Evolutionary conservation across 2,329 filamentous ascomycete genomes (phyloP).

Genomic region (Colletotrichum sp.): DNA sequence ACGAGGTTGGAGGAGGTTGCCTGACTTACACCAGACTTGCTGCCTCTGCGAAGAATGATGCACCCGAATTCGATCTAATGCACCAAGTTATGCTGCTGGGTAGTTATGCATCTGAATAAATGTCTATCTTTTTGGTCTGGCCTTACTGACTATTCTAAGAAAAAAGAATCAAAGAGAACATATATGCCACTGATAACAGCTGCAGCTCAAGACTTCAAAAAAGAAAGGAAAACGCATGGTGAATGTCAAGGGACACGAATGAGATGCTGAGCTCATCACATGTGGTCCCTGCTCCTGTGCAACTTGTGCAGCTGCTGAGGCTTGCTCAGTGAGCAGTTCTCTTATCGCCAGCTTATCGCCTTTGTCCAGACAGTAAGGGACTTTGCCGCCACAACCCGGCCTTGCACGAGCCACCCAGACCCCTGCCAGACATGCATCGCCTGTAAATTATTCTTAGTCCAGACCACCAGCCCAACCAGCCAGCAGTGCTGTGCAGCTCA

Average conservation of each 20-base stretch:
- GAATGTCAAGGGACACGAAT: constrained; percentile 8
- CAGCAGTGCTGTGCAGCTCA: not conserved
- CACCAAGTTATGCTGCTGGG: not conserved
- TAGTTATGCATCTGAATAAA: not conserved
- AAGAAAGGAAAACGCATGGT: not conserved
- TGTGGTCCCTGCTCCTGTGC: not conserved
- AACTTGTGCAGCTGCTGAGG: not conserved
- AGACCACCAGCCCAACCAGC: not conserved
- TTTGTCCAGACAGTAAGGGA: not conserved
- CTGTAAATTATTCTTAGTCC: not conserved
- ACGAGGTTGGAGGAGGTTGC: not conserved
- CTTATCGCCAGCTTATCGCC: too few species aligned
- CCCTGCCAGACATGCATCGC: constrained; percentile 4
- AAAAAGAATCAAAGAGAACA: not conserved
- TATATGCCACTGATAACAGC: not conserved
- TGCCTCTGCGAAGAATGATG: not conserved
- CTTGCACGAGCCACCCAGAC: not conserved
- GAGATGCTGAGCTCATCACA: constrained; percentile 6
- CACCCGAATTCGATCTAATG: not conserved
- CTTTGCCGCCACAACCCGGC: not conserved
- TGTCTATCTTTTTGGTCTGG: not conserved
- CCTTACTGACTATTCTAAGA: not conserved
- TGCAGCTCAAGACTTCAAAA: not conserved
- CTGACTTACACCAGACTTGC: not conserved
- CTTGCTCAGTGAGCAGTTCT: not conserved